Evolutionary conservation across 2,329 filamentous ascomycete species (phyloP).

Genomic region (Periconia digitata): DNA sequence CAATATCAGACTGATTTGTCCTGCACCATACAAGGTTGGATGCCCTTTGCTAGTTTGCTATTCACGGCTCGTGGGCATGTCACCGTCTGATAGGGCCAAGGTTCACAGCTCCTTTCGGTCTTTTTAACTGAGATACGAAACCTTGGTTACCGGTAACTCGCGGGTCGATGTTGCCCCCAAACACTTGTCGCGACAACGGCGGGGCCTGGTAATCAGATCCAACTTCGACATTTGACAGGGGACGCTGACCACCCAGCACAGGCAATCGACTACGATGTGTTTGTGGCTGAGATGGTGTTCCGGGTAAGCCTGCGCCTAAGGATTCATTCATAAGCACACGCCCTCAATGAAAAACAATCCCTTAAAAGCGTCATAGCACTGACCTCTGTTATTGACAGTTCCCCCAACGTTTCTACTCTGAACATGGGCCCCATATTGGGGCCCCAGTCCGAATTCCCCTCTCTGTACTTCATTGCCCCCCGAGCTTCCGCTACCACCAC

Average conservation of each 20-base stretch:
- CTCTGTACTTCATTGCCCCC: slow-evolving; percentile 26
- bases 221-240: slow-evolving; percentile 17
- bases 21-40: too few species aligned
- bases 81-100: slow-evolving; percentile 15
- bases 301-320: slow-evolving; percentile 27
- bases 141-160: slow-evolving; percentile 27
- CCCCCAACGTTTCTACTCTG: slow-evolving; percentile 20
- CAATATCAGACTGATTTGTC: too few species aligned
- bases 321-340: slow-evolving; percentile 21
- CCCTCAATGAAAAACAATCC: slow-evolving; percentile 18
- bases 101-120: slow-evolving; percentile 9
- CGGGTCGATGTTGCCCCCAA: slow-evolving; percentile 21
- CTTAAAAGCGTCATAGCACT: not conserved
- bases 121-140: slow-evolving; percentile 37
- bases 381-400: not conserved
- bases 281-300: slow-evolving; percentile 32
- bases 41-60: too few species aligned
- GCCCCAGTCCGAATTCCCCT: slow-evolving; percentile 18
- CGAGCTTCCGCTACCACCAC: slow-evolving; percentile 26
- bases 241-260: slow-evolving; percentile 28
- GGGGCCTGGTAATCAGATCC: slow-evolving; percentile 30
- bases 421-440: slow-evolving; percentile 21
- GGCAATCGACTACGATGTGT: slow-evolving; percentile 30
- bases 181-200: slow-evolving; percentile 35
- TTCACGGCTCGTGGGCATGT: too few species aligned